phyloP scores from a whole-genome alignment of 805 yeast species.

The Pachysolen tannophilus region DNA sequence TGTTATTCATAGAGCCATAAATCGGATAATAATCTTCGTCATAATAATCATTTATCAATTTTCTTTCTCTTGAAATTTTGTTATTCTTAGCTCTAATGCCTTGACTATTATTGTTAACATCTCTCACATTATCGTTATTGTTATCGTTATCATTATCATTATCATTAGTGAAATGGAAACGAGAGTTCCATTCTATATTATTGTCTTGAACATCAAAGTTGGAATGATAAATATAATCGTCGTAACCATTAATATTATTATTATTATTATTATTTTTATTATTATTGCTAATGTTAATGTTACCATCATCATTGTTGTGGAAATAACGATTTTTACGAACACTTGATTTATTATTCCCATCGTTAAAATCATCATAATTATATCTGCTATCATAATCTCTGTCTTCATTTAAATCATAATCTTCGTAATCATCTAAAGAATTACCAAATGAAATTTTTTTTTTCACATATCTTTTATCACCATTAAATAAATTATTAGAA shows the following conservation, averaged over 20 bases:
- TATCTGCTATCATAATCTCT: slow-evolving; percentile 1
- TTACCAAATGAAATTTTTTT: slow-evolving; percentile 7
- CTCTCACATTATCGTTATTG: background rate
- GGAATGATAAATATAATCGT: background rate
- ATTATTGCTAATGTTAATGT: slow-evolving; percentile 1
- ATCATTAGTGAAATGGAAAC: background rate
- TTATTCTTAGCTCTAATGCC: too few relatives aligned
- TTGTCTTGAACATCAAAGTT: too few relatives aligned
- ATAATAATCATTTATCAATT: too few relatives aligned
- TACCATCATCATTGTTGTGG: slow-evolving; percentile 1
- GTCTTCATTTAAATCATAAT: background rate
- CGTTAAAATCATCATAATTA: background rate
- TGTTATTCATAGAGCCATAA: slow-evolving; percentile 4
- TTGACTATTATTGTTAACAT: background rate
- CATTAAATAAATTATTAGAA: slow-evolving; percentile 6
- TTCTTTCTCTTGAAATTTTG: too few relatives aligned
- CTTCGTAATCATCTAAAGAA: background rate
- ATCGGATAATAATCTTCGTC: slow-evolving; percentile 2
- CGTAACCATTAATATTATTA: background rate
- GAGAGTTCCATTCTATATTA: background rate
- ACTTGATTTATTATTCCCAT: background rate
- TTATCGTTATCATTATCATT: background rate
- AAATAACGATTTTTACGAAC: background rate
- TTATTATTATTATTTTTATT: background rate
- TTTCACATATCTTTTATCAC: slow-evolving; percentile 4